phyloP scores from a whole-genome alignment of 176 grass and related monocot species.

The Oryza brachyantha region DNA sequence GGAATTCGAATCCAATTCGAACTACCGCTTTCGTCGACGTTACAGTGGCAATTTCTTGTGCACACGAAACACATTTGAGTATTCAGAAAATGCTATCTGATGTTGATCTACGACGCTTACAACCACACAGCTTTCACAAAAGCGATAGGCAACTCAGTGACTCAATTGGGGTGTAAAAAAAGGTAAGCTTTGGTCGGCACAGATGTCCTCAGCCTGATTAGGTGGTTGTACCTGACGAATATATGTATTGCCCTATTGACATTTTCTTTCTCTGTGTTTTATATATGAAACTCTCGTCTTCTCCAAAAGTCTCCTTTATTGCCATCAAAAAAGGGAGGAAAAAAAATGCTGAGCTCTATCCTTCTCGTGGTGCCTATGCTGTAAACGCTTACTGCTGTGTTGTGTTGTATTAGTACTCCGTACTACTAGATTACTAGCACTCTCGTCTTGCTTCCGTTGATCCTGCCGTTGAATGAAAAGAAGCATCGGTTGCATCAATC shows the following conservation, averaged over 20 bases:
- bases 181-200: slow-evolving; percentile 1
- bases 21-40: slow-evolving; percentile 28
- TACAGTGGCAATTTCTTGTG: slow-evolving; percentile 5
- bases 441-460: not conserved
- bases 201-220: slow-evolving; percentile 18
- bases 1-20: not conserved
- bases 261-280: not conserved
- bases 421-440: too few species aligned
- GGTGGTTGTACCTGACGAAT: slow-evolving; percentile 15
- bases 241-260: slow-evolving; percentile 23
- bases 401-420: too few species aligned
- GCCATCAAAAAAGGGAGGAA: not conserved
- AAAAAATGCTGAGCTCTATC: not conserved
- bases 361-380: not conserved
- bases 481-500: slow-evolving; percentile 16
- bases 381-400: not conserved
- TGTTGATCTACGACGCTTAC: slow-evolving; percentile 15
- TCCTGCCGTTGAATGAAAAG: slow-evolving; percentile 31
- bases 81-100: not conserved
- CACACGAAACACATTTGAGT: slow-evolving; percentile 12
- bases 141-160: not conserved
- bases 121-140: not conserved
- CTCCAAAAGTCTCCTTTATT: slow-evolving; percentile 12
- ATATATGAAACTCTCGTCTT: not conserved
- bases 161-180: not conserved